A percentile compares a stretch with the other conserved stretches of the same genome.
Evolutionary conservation across 768 basidiomycete species (phyloP).

Genomic region (Rhizopogon salebrosus): DNA sequence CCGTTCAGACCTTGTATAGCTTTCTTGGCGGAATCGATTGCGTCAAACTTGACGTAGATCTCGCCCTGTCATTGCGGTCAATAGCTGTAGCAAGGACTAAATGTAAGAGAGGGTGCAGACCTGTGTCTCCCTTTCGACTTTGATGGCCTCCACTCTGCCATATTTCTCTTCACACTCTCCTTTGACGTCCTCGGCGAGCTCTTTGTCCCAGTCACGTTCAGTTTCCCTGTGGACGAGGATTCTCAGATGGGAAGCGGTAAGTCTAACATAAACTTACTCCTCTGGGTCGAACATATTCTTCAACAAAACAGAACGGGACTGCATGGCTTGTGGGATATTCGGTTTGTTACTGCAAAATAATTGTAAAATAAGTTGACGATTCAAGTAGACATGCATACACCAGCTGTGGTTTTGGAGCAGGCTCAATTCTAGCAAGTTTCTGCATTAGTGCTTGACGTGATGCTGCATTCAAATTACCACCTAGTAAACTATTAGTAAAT

Average conservation of each 20-base stretch:
- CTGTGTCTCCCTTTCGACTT: constrained; percentile 90
- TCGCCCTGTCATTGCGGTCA: constrained; percentile 65
- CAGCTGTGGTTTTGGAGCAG: constrained; percentile 52
- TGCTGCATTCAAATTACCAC: constrained; percentile 96
- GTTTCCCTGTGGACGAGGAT: constrained; percentile 62
- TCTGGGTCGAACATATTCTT: constrained; percentile 98
- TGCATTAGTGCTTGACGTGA: constrained; percentile 99
- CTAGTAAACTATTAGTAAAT: constrained; percentile 34
- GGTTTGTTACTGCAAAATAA: constrained; percentile 54
- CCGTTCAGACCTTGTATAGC: constrained; percentile 90
- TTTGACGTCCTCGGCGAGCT: constrained; percentile 94
- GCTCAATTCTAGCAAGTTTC: constrained; percentile 96
- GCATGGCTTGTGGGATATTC: constrained; percentile 78
- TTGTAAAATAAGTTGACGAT: constrained; percentile 11
- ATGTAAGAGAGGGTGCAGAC: constrained; percentile 37
- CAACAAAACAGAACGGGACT: constrained; percentile 83
- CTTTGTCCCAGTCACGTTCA: constrained; percentile 93
- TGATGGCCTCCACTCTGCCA: constrained; percentile 81
- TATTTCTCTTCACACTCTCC: constrained; percentile 91
- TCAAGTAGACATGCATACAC: constrained; percentile 39
- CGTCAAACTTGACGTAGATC: constrained; percentile 90
- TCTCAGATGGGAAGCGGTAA: background rate
- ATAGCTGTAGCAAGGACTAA: background rate
- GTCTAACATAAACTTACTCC: constrained; percentile 53
- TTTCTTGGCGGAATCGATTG: constrained; percentile 72